Evolutionary conservation across 768 basidiomycete species (phyloP), one percentile per base, ranked within the genome.

Genomic region (Auricularia sp.): DNA sequence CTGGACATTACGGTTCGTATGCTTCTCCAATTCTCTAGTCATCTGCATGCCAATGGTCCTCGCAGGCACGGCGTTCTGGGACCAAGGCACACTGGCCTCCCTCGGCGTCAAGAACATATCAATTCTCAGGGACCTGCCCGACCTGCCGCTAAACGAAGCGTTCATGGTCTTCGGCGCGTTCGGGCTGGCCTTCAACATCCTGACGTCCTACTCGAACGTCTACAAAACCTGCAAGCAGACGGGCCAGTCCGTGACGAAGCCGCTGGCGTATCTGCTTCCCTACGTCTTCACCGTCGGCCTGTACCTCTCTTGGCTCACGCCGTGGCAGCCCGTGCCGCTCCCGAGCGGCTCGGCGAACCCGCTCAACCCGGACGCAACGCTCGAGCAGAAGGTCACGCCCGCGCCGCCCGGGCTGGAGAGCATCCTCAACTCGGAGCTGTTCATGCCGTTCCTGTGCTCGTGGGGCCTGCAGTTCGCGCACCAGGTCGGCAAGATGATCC

Each of bases 401-500:
- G 84, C 86, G 35, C 88, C 92, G 8, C 75, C 82, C 21, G 77
- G 79, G 69, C 76, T 81, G 64, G 76, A 85, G 65, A 86, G 87
- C 2, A 85, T 96, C 73, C 78, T 97, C 47, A 79, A 88, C 69
- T 90, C 90, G 1, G 78, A 86, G 1, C 81, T 87, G 33, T 87
- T 98, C 72, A 77, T 98, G 11, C 93, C 94, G 3, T 97, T 95
- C 79, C 75, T 95, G 18, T 88, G 86, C 70, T 87, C 90, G 21
- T 98, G 95, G 94, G 96, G 94, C n/a, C 74, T 91, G 63, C 89
- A 91, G 74, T 92, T 92, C 68, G 88, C 90, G 35, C 90, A 92
- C 68, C 88, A 94, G 73, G 95, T 97, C 44, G 92, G 93, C 11
- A 79, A 88, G 68, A 90, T 98, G 81, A 98, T 98, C 70, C 77